Evolutionary conservation across 2,329 filamentous ascomycete genomes (phyloP).

Genomic region (Claviceps paspali): DNA sequence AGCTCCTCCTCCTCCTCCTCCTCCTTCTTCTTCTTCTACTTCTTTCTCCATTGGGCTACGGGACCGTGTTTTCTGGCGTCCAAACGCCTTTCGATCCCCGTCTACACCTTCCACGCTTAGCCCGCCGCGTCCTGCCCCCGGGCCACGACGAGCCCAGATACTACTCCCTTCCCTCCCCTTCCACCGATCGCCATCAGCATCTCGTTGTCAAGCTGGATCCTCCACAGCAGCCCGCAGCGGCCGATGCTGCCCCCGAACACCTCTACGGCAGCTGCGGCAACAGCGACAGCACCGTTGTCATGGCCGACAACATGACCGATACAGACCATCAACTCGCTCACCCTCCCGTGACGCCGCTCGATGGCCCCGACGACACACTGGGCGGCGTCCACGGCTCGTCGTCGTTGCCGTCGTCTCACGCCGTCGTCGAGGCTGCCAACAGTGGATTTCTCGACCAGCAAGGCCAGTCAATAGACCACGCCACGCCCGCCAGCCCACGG

Average conservation of each 20-base stretch:
- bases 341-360: slow-evolving; percentile 7
- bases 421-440: too few relatives aligned
- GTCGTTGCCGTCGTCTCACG: slow-evolving; percentile 21
- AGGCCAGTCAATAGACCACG: slow-evolving; percentile 36
- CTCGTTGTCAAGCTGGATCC: slow-evolving; percentile 33
- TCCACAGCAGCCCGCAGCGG: slow-evolving; percentile 20
- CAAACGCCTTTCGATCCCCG: too few relatives aligned
- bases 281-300: slow-evolving; percentile 23
- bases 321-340: slow-evolving; percentile 12
- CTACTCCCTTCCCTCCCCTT: neutral
- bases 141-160: too few relatives aligned
- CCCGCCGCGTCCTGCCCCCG: too few relatives aligned
- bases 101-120: too few relatives aligned
- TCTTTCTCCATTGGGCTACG: too few relatives aligned
- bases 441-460: slow-evolving; percentile 27
- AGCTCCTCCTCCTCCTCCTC: too few relatives aligned
- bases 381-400: slow-evolving; percentile 33
- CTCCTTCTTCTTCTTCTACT: too few relatives aligned
- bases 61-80: too few relatives aligned
- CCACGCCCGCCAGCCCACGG: slow-evolving; percentile 23
- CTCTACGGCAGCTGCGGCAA: neutral
- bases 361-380: slow-evolving; percentile 33
- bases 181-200: slow-evolving; percentile 5
- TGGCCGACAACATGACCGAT: slow-evolving; percentile 37
- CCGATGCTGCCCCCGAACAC: slow-evolving; percentile 11